Conservation (phyloP, 768 basidiomycete species). For the Mycena indigotica region DNA sequence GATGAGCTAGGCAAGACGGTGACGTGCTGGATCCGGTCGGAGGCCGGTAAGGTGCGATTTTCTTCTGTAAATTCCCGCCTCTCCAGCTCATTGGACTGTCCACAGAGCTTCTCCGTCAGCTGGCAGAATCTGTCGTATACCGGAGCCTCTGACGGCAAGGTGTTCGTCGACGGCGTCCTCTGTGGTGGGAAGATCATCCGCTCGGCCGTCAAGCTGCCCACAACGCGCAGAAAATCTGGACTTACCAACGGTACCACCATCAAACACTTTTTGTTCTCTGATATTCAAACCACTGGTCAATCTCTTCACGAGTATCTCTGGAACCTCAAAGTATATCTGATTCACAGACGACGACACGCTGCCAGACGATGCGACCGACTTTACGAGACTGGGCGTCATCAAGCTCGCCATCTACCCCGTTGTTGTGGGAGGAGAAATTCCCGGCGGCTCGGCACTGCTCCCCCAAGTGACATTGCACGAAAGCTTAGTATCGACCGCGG, state of each 20-base stretch:
- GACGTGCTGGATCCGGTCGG: constrained; percentile 14
- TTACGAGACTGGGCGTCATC: background rate
- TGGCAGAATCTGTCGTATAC: constrained; percentile 4
- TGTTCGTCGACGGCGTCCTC: constrained; percentile 7
- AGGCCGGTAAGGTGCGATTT: constrained; percentile 11
- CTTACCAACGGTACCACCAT: constrained; percentile 9
- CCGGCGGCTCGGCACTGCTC: background rate
- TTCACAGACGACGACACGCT: too few relatives aligned
- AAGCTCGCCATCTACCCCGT: background rate
- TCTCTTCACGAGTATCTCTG: background rate
- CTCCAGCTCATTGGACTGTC: background rate
- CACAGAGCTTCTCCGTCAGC: constrained; percentile 13
- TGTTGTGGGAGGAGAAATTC: background rate
- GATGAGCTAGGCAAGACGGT: constrained; percentile 2
- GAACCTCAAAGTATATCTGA: background rate
- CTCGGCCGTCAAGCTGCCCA: constrained; percentile 4
- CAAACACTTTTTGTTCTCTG: constrained; percentile 16
- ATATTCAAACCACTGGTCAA: constrained; percentile 13
- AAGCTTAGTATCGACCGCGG: too few relatives aligned
- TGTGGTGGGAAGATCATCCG: constrained; percentile 3
- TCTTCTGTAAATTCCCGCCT: background rate
- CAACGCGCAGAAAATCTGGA: constrained; percentile 12
- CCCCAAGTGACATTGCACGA: background rate
- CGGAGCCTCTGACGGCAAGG: background rate
- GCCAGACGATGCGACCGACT: background rate